Evolutionary conservation across 257 asterid species (phyloP).

Genomic region (Fraxinus pennsylvanica): DNA sequence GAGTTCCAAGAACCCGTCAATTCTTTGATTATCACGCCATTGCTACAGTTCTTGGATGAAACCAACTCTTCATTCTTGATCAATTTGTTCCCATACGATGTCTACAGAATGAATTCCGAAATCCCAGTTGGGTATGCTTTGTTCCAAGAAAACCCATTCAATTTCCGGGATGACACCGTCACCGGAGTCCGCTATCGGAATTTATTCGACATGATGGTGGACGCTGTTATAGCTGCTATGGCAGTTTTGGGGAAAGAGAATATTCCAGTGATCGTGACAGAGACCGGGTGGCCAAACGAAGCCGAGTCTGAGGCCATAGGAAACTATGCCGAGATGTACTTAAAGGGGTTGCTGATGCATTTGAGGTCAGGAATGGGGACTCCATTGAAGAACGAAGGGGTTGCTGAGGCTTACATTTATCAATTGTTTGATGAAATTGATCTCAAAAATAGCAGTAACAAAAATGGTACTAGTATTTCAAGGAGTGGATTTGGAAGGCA

Average conservation of each 20-base stretch:
- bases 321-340: conserved; percentile 65
- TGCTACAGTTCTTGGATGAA: conserved; percentile 67
- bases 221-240: conserved; percentile 69
- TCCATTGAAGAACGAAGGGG: conserved; percentile 77
- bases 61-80: conserved; percentile 73
- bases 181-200: conserved; percentile 70
- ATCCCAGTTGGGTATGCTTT: conserved; percentile 69
- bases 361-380: conserved; percentile 72
- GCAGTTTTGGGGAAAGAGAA: conserved; percentile 67
- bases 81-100: conserved; percentile 66
- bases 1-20: conserved; percentile 68
- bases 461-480: conserved; percentile 24
- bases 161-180: conserved; percentile 67
- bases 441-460: conserved; percentile 9
- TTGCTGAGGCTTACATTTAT: conserved; percentile 57
- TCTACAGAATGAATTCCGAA: conserved; percentile 54
- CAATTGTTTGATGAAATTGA: conserved; percentile 64
- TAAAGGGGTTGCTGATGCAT: conserved; percentile 60
- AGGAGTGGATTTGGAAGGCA: conserved; percentile 28
- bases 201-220: conserved; percentile 91
- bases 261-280: conserved; percentile 67
- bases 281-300: conserved; percentile 84
- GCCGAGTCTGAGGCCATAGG: conserved; percentile 34
- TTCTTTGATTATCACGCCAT: conserved; percentile 46
- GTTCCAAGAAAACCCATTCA: conserved; percentile 63